Evolutionary conservation across 75 land plant genomes (phyloP).

Genomic region (Chamaecyparis obtusa): DNA sequence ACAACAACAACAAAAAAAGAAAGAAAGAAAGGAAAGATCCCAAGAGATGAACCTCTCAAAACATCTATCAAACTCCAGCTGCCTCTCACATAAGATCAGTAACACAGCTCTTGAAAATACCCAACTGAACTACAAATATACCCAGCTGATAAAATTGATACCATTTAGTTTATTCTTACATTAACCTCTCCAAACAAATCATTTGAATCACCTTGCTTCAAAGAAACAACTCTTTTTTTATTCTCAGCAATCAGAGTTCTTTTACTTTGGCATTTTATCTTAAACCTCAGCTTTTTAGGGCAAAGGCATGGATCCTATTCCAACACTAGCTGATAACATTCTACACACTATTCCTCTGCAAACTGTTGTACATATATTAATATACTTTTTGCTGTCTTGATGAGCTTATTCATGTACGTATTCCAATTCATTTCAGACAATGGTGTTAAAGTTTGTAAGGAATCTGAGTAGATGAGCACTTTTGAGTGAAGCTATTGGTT

Average conservation of each 20-base stretch:
- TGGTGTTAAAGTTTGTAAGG: not conserved
- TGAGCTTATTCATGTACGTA: not conserved
- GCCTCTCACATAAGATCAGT: not conserved
- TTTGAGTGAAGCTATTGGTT: not conserved
- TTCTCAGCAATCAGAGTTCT: not conserved
- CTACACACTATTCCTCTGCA: not conserved
- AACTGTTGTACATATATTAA: not conserved
- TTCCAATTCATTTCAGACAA: not conserved
- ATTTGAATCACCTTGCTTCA: not conserved
- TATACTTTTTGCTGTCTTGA: too few relatives aligned
- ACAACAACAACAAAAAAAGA: too few relatives aligned
- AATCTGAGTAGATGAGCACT: conserved; percentile 2
- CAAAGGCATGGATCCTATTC: not conserved
- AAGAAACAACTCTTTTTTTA: not conserved
- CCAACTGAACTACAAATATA: not conserved
- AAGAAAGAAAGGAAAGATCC: not conserved
- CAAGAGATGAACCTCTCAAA: too few relatives aligned
- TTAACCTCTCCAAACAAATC: not conserved
- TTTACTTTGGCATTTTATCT: not conserved
- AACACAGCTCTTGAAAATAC: not conserved
- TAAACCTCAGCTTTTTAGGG: too few relatives aligned
- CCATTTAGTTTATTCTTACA: not conserved
- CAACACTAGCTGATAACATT: not conserved
- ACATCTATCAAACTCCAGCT: not conserved
- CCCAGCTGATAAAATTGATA: not conserved